Evolutionary conservation across 164 flowering plant species (phyloP), one percentile per base, ranked within the genome.

Genomic region (Santalum album): DNA sequence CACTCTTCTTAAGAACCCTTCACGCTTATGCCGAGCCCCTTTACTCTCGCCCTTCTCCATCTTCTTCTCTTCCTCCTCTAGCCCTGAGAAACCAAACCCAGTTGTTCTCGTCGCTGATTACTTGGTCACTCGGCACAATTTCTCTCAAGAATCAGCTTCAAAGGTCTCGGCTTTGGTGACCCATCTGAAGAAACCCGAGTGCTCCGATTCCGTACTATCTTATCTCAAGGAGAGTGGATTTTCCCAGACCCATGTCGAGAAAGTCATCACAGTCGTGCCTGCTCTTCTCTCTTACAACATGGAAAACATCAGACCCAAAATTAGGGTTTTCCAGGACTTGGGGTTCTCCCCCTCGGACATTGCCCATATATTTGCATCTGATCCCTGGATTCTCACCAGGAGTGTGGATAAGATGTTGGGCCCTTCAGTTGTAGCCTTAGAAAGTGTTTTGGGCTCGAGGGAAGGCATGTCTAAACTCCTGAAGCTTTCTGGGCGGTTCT

Each of bases 201-300:
- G 36, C 2, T 27, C 47, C 1, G 71, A 69, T 58, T 46, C 57
- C 0, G 25, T 66, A 0, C 44, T 73, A 0, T 50, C 45, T 4
- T 69, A 53, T 43, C 60, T 73, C 36, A 66, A 60, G 18, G 67
- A 58, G 12, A 57, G 24, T 38, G 74, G 77, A n/a, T 69, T 73
- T 51, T 59, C 71, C 1, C 25, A 32, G 12, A 3, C 71, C 56
- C 69, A 66, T 3, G 12, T 72, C 25, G 69, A 69, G 52, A 19
- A 50, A 18, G 7, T 57, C 0, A 22, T 72, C 19, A 32, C 24
- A 20, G 34, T 29, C 0, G 2, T 16, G 49, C 71, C 71, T 17
- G 0, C 1, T 0, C 5, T 72, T 12, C 66, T 72, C 16, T 26
- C 27, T 26, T 15, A 61, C 24, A 58, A 51, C 15, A 26, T 69